Conservation (phyloP, 2,329 filamentous ascomycete genomes). For the Sclerotinia borealis region DNA sequence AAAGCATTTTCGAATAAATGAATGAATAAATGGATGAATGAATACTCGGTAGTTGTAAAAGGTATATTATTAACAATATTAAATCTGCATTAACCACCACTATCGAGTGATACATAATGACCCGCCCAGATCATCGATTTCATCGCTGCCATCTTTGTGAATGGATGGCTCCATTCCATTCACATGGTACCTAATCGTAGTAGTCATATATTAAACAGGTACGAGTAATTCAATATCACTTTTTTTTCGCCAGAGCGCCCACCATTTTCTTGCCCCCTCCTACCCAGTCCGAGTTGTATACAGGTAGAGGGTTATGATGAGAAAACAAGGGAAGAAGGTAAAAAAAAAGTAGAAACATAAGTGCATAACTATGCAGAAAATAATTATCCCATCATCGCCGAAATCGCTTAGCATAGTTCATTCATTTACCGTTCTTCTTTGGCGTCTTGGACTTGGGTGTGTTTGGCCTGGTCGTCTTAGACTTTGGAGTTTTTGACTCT, state of each 20-base stretch:
- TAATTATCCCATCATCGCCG: not conserved
- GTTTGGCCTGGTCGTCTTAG: not conserved
- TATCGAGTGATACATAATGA: not conserved
- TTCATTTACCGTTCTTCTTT: conserved; percentile 4
- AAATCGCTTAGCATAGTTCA: not conserved
- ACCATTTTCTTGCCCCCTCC: not conserved
- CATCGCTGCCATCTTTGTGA: not conserved
- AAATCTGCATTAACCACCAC: not conserved
- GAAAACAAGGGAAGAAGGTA: not conserved
- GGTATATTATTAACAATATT: conserved; percentile 6
- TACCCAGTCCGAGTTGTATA: not conserved
- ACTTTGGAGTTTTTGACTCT: not conserved
- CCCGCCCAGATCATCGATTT: not conserved
- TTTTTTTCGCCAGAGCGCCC: not conserved
- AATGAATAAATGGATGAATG: no score
- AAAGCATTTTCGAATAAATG: not conserved
- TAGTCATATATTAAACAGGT: not conserved
- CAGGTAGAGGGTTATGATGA: not conserved
- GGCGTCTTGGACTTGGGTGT: conserved; percentile 1
- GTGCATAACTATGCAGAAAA: not conserved
- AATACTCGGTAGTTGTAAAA: not conserved
- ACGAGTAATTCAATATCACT: not conserved
- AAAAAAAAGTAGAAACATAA: not conserved
- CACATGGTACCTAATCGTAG: not conserved
- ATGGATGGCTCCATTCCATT: not conserved